Evolutionary conservation across 371 early-diverging fungal species (phyloP).

Genomic region (Mucor irregularis): DNA sequence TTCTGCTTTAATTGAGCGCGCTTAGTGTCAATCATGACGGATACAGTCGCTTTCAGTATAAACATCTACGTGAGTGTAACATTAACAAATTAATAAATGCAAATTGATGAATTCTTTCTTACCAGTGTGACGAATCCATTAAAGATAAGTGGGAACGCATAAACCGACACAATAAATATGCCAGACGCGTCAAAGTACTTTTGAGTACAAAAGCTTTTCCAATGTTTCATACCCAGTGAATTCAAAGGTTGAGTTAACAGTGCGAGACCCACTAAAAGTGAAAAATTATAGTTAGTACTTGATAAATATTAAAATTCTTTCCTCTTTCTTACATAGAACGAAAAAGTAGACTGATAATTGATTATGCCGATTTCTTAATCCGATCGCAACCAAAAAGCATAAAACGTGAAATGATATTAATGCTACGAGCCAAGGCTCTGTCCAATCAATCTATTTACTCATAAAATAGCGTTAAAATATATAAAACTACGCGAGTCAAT

Average conservation of each 20-base stretch:
- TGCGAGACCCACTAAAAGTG: slow-evolving; percentile 39
- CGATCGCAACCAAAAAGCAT: slow-evolving; percentile 23
- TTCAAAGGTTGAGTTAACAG: slow-evolving; percentile 42
- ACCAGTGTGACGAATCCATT: slow-evolving; percentile 47
- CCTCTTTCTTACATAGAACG: slow-evolving; percentile 35
- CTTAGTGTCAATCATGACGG: slow-evolving; percentile 30
- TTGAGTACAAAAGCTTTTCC: slow-evolving; percentile 34
- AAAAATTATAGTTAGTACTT: background rate
- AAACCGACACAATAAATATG: slow-evolving; percentile 43
- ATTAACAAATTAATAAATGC: background rate
- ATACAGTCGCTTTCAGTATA: slow-evolving; percentile 26
- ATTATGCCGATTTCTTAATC: slow-evolving; percentile 30
- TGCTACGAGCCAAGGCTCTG: slow-evolving; percentile 40
- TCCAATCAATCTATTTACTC: slow-evolving; percentile 50
- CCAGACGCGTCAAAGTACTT: slow-evolving; percentile 53
- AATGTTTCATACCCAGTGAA: slow-evolving; percentile 33
- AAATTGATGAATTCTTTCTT: slow-evolving; percentile 3
- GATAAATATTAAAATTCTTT: background rate
- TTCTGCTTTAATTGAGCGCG: slow-evolving; percentile 28
- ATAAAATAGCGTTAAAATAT: background rate
- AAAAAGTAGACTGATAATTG: slow-evolving; percentile 34
- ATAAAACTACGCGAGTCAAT: background rate
- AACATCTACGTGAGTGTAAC: slow-evolving; percentile 29
- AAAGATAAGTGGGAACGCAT: slow-evolving; percentile 45
- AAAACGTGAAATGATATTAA: slow-evolving; percentile 40